Percentiles rank a stretch among this genome's conserved stretches.
phyloP scores from a whole-genome alignment of 768 basidiomycete genomes.

The Holtermannia corniformis region DNA sequence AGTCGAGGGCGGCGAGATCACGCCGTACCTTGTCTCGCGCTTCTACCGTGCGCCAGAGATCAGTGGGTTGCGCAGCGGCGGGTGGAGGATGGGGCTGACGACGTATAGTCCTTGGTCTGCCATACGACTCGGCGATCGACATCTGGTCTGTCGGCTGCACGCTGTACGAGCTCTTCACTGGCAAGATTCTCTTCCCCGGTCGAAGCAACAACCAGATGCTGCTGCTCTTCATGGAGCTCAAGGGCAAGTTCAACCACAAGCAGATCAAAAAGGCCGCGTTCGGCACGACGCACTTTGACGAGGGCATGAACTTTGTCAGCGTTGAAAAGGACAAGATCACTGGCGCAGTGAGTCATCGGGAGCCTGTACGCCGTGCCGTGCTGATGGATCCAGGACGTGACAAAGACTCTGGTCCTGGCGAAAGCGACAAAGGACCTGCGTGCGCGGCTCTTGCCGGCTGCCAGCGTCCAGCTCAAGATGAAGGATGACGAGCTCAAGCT shows the following conservation, averaged over 20 bases:
- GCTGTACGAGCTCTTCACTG: constrained; percentile 63
- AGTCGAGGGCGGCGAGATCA: constrained; percentile 79
- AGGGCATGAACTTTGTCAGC: constrained; percentile 70
- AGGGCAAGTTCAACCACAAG: constrained; percentile 83
- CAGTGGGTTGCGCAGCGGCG: constrained; percentile 51
- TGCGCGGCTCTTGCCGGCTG: constrained; percentile 68
- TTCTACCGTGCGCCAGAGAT: constrained; percentile 99
- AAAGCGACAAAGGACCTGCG: constrained; percentile 75
- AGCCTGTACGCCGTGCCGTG: neutral
- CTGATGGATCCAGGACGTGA: constrained; percentile 54
- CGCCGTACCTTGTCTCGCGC: constrained; percentile 91
- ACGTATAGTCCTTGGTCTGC: constrained; percentile 72
- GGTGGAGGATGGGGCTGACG: neutral
- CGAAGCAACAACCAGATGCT: constrained; percentile 98
- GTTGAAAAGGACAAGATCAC: constrained; percentile 76
- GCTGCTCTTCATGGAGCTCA: constrained; percentile 93
- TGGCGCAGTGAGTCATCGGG: constrained; percentile 56
- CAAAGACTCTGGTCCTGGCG: constrained; percentile 69
- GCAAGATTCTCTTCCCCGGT: constrained; percentile 95
- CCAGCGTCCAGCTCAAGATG: constrained; percentile 55
- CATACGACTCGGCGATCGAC: constrained; percentile 88
- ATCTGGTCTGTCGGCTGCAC: constrained; percentile 98
- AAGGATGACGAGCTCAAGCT: constrained; percentile 83
- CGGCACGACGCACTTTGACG: constrained; percentile 86
- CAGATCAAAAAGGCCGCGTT: constrained; percentile 93